Percentiles rank a stretch among this genome's conserved stretches.
phyloP scores from a whole-genome alignment of 176 grass and related monocot species.

The Ampelocalamus luodianensis region DNA sequence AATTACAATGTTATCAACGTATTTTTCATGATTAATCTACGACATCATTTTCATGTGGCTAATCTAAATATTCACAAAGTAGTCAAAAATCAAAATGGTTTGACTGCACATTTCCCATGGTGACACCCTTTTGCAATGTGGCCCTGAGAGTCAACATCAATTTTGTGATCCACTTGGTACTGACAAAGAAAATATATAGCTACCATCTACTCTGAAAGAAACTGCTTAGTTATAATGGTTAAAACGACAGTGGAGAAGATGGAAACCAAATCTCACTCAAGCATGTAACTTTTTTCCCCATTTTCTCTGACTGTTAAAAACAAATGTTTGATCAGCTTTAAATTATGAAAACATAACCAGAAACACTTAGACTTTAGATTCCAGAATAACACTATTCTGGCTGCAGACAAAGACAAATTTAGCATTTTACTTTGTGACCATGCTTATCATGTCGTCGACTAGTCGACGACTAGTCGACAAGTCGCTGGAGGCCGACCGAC shows the following conservation, averaged over 20 bases:
- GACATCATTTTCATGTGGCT: neutral
- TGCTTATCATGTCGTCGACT: too few relatives aligned
- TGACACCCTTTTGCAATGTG: neutral
- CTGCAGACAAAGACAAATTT: neutral
- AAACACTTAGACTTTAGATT: too few relatives aligned
- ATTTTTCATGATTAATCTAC: neutral
- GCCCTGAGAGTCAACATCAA: neutral
- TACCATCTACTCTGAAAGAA: neutral
- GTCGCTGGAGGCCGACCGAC: too few relatives aligned
- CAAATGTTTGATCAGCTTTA: neutral
- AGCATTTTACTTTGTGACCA: neutral
- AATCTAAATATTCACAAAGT: too few relatives aligned
- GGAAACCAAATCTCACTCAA: neutral
- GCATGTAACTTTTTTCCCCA: neutral
- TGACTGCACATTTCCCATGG: too few relatives aligned
- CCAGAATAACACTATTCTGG: neutral
- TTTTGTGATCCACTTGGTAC: neutral
- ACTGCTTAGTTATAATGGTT: neutral
- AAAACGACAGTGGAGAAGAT: neutral
- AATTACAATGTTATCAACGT: neutral
- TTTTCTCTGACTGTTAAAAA: neutral
- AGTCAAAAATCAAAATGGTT: too few relatives aligned
- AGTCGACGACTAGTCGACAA: too few relatives aligned
- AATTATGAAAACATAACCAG: neutral
- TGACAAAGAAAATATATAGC: neutral